Evolutionary conservation across 257 asterid species (phyloP).

Genomic region (Scutellaria minor): DNA sequence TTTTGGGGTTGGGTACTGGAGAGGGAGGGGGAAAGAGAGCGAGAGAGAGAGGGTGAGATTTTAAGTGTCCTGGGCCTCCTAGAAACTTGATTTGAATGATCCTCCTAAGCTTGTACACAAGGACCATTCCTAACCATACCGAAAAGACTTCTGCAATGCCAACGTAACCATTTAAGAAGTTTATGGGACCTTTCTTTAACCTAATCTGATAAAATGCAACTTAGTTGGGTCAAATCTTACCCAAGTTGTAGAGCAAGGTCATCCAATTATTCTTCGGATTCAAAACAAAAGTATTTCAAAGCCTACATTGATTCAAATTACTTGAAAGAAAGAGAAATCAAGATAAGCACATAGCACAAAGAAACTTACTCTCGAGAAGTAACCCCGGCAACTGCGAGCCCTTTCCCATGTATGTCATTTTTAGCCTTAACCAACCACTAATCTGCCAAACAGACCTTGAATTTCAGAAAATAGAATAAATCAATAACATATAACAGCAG

Average conservation of each 20-base stretch:
- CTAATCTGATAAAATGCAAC: neutral
- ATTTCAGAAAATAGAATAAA: neutral
- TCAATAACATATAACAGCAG: neutral
- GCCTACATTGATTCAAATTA: neutral
- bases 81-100: neutral
- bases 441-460: conserved; percentile 62
- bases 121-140: neutral
- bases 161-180: too few relatives aligned
- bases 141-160: too few relatives aligned
- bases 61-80: neutral
- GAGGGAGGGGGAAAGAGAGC: too few relatives aligned
- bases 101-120: neutral
- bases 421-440: conserved; percentile 80
- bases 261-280: neutral
- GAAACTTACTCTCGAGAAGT: conserved; percentile 52
- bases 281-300: neutral
- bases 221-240: neutral
- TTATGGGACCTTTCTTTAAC: neutral
- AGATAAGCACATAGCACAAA: neutral
- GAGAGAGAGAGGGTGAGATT: too few relatives aligned
- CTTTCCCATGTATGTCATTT: conserved; percentile 44
- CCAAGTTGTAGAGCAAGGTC: neutral
- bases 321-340: neutral
- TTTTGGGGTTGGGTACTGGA: too few relatives aligned
- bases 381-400: conserved; percentile 67